Base-by-base conservation (phyloP, 192 early-diverging fungal species). In the Hyaloraphidium curvatum region DNA sequence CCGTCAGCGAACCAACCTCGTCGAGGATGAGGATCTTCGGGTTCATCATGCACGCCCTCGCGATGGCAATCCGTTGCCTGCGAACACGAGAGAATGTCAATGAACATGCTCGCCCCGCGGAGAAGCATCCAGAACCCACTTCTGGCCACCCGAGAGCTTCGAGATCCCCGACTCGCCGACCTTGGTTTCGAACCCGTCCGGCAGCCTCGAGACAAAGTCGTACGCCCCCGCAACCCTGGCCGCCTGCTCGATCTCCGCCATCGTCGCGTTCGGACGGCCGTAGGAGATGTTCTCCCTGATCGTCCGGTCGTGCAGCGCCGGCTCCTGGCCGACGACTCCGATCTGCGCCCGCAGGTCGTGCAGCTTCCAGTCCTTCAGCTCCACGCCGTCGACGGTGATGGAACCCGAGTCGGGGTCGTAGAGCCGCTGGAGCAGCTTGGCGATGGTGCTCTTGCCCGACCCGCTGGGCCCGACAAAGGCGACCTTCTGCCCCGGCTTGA, bases 361-460 rank as follows among this genome's bases (percentile, higher is more conserved):
- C 14, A 48, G 11, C 7, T 48, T 48, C 43, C 43, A 48, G 43
- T 48, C 43, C 4, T 4, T 9, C 14, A 48, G n/a, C 7, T 4
- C 5, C 14, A 23, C 23, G 43, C 43, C 43, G 51, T 90, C 80
- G 33, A 88, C 61, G 4, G 35, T 55, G 28, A 82, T 72, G n/a
- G 31, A 28, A 19, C 89, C 90, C 9, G 52, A 58, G 25, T 43
- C 23, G 16, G 66, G 58, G 60, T 94, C 89, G 67, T 94, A 94
- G 40, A 40, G 35, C 0, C 90, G 81, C 59, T 89, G 72, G 21
- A 80, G 59, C 52, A 82, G 63, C 27, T 59, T 67, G 54, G 80
- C 68, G 16, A 71, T 71, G 0, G 81, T 81, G 0, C 73, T 76
- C 57, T 93, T 93, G 50, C 90, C 90, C 33, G 81, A 87, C 19